Conservation (phyloP, 2,329 filamentous ascomycete species). For the Amylocarpus encephaloides region DNA sequence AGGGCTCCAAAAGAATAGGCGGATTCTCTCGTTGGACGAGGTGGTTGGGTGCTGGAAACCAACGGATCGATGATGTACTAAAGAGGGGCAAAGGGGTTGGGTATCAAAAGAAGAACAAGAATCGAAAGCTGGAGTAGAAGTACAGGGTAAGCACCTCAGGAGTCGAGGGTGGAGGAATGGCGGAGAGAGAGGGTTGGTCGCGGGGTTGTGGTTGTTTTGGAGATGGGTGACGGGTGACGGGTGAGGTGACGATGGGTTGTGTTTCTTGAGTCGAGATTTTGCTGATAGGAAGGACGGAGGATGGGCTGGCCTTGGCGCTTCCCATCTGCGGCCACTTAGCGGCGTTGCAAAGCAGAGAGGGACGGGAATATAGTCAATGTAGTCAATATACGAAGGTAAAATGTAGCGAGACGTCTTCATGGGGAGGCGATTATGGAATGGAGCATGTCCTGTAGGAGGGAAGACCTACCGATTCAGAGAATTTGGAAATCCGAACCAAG, state of each 20-base stretch:
- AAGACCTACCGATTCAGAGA: too few relatives aligned
- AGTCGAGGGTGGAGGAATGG: background rate
- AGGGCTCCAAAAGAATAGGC: constrained; percentile 7
- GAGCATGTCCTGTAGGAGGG: too few relatives aligned
- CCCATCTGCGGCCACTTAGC: background rate
- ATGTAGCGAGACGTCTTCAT: too few relatives aligned
- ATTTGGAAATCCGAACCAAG: too few relatives aligned
- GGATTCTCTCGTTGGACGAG: constrained; percentile 11
- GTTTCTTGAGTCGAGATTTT: constrained; percentile 6
- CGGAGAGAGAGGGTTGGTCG: constrained; percentile 3
- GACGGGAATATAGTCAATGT: too few relatives aligned
- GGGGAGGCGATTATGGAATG: too few relatives aligned
- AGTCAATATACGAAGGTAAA: too few relatives aligned
- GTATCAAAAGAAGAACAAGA: constrained; percentile 30
- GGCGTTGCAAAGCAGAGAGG: too few relatives aligned
- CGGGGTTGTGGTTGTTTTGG: constrained; percentile 8
- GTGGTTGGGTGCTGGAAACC: constrained; percentile 8
- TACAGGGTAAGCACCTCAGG: constrained; percentile 10
- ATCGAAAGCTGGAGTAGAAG: constrained; percentile 17
- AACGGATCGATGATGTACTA: constrained; percentile 7
- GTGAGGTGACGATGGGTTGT: constrained; percentile 1
- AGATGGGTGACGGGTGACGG: background rate
- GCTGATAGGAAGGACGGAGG: constrained; percentile 10
- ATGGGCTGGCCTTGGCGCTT: constrained; percentile 9
- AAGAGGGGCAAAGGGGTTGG: constrained; percentile 15